Evolutionary conservation across 2,329 filamentous ascomycete species (phyloP), one percentile per base, ranked within the genome.

Genomic region (Juglanconis sp.): DNA sequence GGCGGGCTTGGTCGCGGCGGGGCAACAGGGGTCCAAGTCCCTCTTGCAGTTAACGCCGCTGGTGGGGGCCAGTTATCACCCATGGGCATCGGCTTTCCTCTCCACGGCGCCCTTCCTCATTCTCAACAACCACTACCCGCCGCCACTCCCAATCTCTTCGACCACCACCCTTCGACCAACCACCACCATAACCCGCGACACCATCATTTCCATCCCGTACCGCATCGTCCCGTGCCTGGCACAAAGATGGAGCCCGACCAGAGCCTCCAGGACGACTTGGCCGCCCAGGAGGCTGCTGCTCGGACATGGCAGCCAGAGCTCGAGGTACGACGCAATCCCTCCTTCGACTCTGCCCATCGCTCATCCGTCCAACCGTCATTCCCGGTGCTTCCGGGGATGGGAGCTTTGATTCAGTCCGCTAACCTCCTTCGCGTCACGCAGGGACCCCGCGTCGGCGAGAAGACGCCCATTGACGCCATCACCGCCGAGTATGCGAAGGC

Each of bases 401-500:
- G 5, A 11, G 5, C 6, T 15, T 36, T 11, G 17, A 60, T 68
- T 74, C 64, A 73, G 67, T 59, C 59, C 50, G 40, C 65, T 57
- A 65, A 62, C 56, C 70, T 38, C 31, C 10, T 8, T 13, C 24
- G 15, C 51, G 32, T 30, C 11, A 44, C 31, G 55, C 34, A 97
- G 94, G 92, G 92, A 59, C 90, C 91, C 63, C 81, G 93, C 53
- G 89, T 98, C 65, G 90, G 92, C 68, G 83, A 88, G 63, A 91
- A 90, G 75, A 86, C 87, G 69, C 85, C 90, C 55, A 96, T 88
- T 74, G 84, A 87, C 67, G 85, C 82, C 65, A 92, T 99, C 70
- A 87, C 90, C 15, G 82, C 88, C 65, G 91, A 96, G 73, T 98
- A 96, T 77, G 90, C 92, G 63, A 89, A 90, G 74, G 93, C 92